phyloP scores from a whole-genome alignment of 768 basidiomycete species.

The Podaxis sp. region DNA sequence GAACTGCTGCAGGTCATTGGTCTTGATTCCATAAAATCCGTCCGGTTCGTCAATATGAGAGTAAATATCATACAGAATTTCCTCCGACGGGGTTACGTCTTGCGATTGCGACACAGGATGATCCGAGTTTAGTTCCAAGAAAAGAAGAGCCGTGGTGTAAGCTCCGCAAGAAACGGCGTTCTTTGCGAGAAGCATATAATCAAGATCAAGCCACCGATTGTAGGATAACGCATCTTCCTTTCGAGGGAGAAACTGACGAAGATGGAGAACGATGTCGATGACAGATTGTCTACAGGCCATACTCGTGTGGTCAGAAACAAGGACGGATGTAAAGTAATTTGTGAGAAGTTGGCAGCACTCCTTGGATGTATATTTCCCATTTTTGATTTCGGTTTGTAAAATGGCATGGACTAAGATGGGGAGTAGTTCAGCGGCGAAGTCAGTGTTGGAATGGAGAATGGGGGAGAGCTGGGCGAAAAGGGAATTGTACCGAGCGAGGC shows the following conservation, averaged over 20 bases:
- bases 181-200: slow-evolving; percentile 68
- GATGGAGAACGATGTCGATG: slow-evolving; percentile 75
- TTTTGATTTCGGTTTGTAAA: slow-evolving; percentile 38
- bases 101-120: slow-evolving; percentile 29
- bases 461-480: slow-evolving; percentile 72
- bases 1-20: slow-evolving; percentile 73
- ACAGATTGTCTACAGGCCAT: slow-evolving; percentile 54
- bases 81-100: slow-evolving; percentile 45
- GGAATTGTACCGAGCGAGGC: slow-evolving; percentile 49
- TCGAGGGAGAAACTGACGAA: slow-evolving; percentile 65
- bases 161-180: slow-evolving; percentile 78
- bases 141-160: slow-evolving; percentile 88
- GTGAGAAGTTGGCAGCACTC: slow-evolving; percentile 36
- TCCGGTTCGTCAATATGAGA: slow-evolving; percentile 96
- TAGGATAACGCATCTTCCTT: slow-evolving; percentile 44
- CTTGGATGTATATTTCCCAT: slow-evolving; percentile 19
- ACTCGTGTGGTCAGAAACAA: slow-evolving; percentile 39
- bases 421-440: slow-evolving; percentile 66
- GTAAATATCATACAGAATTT: slow-evolving; percentile 89
- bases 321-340: slow-evolving; percentile 57
- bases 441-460: slow-evolving; percentile 52
- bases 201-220: slow-evolving; percentile 81
- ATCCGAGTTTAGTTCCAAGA: slow-evolving; percentile 78
- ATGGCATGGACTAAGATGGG: slow-evolving; percentile 76
- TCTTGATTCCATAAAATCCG: slow-evolving; percentile 93